Base-by-base conservation (phyloP, 495 filamentous ascomycete genomes). In the Penicillium lagena region DNA sequence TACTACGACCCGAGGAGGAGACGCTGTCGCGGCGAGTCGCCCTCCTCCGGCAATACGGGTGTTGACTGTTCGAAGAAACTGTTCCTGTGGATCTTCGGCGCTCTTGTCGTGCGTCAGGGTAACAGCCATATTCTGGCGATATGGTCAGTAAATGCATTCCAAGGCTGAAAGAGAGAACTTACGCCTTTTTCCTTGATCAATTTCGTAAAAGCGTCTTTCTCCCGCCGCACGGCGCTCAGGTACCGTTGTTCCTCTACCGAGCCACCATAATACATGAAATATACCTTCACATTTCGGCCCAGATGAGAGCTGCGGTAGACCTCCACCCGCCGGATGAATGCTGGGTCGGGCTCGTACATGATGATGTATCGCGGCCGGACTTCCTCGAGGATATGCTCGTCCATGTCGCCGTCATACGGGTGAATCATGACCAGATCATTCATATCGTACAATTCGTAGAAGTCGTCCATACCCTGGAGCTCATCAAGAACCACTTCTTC, bases 241-340 rank as follows among this genome's bases (percentile, higher is more conserved):
- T 96, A 97, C 8, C 93, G 84, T 51, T 96, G 94, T 59, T 98
- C 93, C 67, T 98, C 93, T 5, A 98, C 93, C 0, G 89, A 95
- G 8, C 85, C 85, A 34, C 87, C 84, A 47, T 98, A 98, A 59
- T 91, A 97, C 69, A 97, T 81, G 56, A 97, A 96, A 63, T 96
- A 98, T 0, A 95, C 90, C 42, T 84, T 76, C 30, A 97, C 84
- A 56, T 90, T 90, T 29, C 90, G 73, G 55, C 94, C 86, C 30
- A 80, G 83, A 60, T 98, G 93, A 9, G 89, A 96, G 45, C 88
- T 94, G 32, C 94, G 83, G 63, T 97, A 98, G 6, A 96, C 90
- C 55, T 98, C 93, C 8, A 98, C 85, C 22, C 94, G 74, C 31
- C 94, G 82, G 52, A 96, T 95, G 62, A 98, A 98, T 5, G 90